Base-by-base conservation (phyloP, 139 green algal genomes). In the Chlamydomonas schloesseri region DNA sequence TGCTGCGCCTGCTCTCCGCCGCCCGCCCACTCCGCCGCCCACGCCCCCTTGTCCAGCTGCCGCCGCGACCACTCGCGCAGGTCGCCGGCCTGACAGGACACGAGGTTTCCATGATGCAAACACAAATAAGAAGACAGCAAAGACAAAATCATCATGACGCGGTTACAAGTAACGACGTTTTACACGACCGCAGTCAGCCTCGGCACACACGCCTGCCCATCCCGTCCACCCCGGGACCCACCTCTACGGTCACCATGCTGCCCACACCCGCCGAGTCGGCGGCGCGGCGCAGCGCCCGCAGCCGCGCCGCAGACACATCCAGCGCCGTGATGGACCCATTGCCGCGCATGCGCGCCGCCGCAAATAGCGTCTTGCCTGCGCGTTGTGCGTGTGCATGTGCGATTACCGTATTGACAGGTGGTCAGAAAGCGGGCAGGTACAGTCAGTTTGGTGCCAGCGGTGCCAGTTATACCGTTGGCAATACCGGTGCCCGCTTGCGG, bases 351-450 rank as follows among this genome's bases (percentile, higher is more conserved):
- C 91, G 70, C 3, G 90, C 83, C 0, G 97, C 96, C n/a, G 93
- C 89, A 72, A 96, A 97, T 42, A 98, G 86, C 20, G 95, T 86
- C 88, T 99, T 99, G 71, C 96, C 96, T 15, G 69, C 18, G 34
- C 11, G 67, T 21, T 50, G 42, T 50, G 42, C 6, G 42, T 5
- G 42, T 50, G 42, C 42, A 50, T 50, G n/a, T n/a, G n/a, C n/a
- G n/a, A n/a, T n/a, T n/a, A n/a, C n/a, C n/a, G n/a, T n/a, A n/a
- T n/a, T n/a, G n/a, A n/a, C n/a, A n/a, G n/a, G n/a, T n/a, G n/a
- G n/a, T n/a, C n/a, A n/a, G n/a, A n/a, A n/a, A n/a, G n/a, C n/a
- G n/a, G n/a, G n/a, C n/a, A n/a, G n/a, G n/a, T n/a, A n/a, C n/a
- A n/a, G n/a, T n/a, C n/a, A n/a, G n/a, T n/a, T n/a, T n/a, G n/a